Conservation (phyloP, 129 eudicot genomes). For the Glebionis coronaria region DNA sequence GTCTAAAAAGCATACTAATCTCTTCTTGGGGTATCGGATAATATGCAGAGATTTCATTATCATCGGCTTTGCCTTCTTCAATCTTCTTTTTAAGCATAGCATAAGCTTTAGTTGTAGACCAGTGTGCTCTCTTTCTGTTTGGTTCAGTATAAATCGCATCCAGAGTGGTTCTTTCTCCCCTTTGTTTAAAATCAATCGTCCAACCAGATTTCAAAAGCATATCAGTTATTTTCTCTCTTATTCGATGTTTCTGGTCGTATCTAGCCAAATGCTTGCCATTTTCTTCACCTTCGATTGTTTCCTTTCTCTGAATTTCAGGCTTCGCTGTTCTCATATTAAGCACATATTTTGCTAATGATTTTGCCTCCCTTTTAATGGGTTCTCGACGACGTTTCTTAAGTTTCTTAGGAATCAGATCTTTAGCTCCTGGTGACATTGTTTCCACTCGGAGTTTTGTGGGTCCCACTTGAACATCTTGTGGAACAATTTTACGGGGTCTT, state of each 20-base stretch:
- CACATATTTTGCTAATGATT: constrained; percentile 17
- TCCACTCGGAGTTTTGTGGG: constrained; percentile 14
- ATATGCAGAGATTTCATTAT: constrained; percentile 45
- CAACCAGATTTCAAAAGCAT: constrained; percentile 71
- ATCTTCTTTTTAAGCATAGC: constrained; percentile 42
- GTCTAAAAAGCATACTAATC: constrained; percentile 53
- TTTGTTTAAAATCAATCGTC: constrained; percentile 58
- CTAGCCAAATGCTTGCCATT: constrained; percentile 25
- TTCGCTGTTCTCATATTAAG: constrained; percentile 15
- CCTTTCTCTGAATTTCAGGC: constrained; percentile 1
- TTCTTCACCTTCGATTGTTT: not conserved
- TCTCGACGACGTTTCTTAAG: constrained; percentile 27
- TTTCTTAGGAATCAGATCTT: constrained; percentile 22
- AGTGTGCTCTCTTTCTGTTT: constrained; percentile 44
- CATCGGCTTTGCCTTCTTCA: constrained; percentile 45
- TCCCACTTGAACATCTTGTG: constrained; percentile 11
- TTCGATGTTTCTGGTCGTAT: constrained; percentile 35
- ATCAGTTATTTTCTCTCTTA: constrained; percentile 54
- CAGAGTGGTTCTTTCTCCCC: constrained; percentile 42
- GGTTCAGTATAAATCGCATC: constrained; percentile 70
- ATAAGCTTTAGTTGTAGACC: constrained; percentile 85
- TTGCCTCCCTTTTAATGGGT: constrained; percentile 29
- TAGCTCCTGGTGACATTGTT: not conserved
- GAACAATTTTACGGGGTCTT: constrained; percentile 15
- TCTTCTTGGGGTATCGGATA: constrained; percentile 58